These are phyloP conservation scores for Phyllostachys edulis DNA, from an alignment of 176 grass and related monocot genomes.

Conservation along the genomic window DNA sequence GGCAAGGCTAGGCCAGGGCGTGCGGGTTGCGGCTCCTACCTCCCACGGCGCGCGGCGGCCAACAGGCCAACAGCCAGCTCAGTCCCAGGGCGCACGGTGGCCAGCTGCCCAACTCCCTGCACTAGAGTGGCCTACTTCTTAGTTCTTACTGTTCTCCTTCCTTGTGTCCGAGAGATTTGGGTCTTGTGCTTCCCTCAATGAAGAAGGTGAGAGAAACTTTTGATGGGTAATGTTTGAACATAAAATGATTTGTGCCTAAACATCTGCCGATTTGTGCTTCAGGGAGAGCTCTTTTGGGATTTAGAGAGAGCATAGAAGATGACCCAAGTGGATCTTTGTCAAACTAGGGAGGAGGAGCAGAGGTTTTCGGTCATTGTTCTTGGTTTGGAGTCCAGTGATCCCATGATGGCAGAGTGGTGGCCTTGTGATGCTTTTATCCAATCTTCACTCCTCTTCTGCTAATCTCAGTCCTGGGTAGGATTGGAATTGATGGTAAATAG, in stretches of 20 bases:
- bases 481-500: neutral
- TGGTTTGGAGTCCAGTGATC: constrained; percentile 46
- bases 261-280: constrained; percentile 7
- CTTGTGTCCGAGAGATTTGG: constrained; percentile 22
- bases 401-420: constrained; percentile 27
- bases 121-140: constrained; percentile 1
- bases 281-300: constrained; percentile 39
- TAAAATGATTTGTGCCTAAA: neutral
- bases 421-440: constrained; percentile 31
- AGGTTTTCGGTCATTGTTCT: constrained; percentile 24
- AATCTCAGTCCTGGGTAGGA: neutral
- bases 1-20: no score
- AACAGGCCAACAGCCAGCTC: no score
- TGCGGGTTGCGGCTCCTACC: no score
- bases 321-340: constrained; percentile 35
- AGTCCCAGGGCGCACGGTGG: no score
- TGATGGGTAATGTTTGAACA: neutral
- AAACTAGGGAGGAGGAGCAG: constrained; percentile 32
- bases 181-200: constrained; percentile 24
- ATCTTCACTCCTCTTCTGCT: neutral
- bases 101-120: no score
- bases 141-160: neutral
- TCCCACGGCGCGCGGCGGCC: no score
- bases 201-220: constrained; percentile 33
- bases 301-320: constrained; percentile 20